These are phyloP conservation scores for Carnegiea gigantea DNA, from an alignment of 179 eudicot species.

Conservation along the genomic window DNA sequence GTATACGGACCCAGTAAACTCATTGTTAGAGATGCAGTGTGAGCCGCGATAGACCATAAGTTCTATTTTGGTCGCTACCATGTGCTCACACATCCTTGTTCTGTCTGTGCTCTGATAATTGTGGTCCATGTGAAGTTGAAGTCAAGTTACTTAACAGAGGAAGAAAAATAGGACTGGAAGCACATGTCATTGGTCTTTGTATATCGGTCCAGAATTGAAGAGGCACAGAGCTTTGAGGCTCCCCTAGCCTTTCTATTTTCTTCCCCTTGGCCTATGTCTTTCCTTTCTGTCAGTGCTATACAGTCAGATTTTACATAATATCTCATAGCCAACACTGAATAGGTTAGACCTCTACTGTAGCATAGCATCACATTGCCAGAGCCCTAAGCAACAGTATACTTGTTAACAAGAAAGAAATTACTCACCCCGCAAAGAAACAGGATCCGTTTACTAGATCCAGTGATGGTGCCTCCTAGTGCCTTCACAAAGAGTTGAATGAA, in stretches of 20 bases:
- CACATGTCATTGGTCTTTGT: background rate
- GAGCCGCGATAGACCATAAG: background rate
- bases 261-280: too few species aligned
- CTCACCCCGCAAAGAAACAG: constrained; percentile 97
- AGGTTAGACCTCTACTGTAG: background rate
- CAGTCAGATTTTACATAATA: background rate
- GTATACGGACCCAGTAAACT: background rate
- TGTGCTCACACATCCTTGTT: background rate
- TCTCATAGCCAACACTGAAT: background rate
- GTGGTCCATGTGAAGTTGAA: background rate
- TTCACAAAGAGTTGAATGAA: constrained; percentile 70
- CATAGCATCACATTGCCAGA: background rate
- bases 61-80: background rate
- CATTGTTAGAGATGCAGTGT: background rate
- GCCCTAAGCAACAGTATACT: background rate
- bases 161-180: background rate
- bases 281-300: background rate
- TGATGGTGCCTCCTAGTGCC: constrained; percentile 83
- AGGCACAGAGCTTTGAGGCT: background rate
- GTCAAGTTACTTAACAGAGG: background rate
- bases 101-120: background rate
- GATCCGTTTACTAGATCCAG: constrained; percentile 66
- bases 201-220: background rate
- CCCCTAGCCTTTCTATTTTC: background rate
- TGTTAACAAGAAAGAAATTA: background rate